Base-by-base conservation (phyloP, 2,329 filamentous ascomycete genomes). In the Fusarium multiceps region DNA sequence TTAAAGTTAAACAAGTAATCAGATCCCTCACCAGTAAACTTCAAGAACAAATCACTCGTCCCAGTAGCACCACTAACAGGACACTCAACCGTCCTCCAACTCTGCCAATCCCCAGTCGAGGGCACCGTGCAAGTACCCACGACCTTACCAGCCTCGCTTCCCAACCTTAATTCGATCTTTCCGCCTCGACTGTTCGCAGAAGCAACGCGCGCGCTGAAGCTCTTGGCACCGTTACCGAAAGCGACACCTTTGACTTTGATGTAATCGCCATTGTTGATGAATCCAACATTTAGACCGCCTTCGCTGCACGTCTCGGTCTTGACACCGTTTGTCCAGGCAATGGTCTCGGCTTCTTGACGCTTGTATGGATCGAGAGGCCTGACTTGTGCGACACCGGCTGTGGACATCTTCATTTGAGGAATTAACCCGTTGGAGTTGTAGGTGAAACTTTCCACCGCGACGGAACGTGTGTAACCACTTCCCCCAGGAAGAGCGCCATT, bases 91-190 rank as follows among this genome's bases (percentile, higher is more conserved):
- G 59, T 63, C 3, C 32, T 43, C 14, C 53, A 63, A 4, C 23
- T 63, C 25, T 63, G 60, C 59, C 60, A 63, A 4, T 28, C 25
- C 1, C 60, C 59, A 18, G 59, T 63, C 1, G 48, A 37, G 1
- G 59, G 10, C 16, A 63, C 60, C 20, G 49, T 63, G 34, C 59
- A 63, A 18, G 59, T 63, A 23, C 59, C 59, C 14, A 63, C 47
- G 7, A 63, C 4, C 23, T 43, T 63, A 0, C 49, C 59, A 3
- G 59, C 63, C 18, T 43, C 40, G 7, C 59, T 63, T 2, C 59
- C 42, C 0, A 63, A 9, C 7, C 60, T 45, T 27, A 63, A 40
- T 23, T 63, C 59, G 2, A 63, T 63, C 7, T 63, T 63, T 0
- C 60, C 60, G 1, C 60, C 59, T 3, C 28, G 30, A 2, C 42